Percentiles rank a stretch among this genome's conserved stretches.
phyloP scores from a whole-genome alignment of 2,329 filamentous ascomycete species.

The Karstenula rhodostoma region DNA sequence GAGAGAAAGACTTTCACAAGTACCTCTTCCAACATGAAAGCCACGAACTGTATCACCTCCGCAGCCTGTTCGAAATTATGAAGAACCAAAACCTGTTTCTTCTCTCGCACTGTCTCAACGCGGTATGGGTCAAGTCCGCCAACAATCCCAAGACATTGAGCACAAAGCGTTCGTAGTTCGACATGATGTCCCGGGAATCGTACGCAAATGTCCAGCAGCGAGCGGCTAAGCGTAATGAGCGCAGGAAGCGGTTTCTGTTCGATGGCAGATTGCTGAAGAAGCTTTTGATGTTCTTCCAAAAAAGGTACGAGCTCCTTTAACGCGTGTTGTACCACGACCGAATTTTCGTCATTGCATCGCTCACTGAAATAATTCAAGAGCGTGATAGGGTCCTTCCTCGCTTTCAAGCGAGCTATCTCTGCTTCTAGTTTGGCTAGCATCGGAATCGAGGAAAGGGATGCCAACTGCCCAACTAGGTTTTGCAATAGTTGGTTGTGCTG shows the following conservation, averaged over 20 bases:
- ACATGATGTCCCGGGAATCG: slow-evolving; percentile 75
- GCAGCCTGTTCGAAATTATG: slow-evolving; percentile 82
- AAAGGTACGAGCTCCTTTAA: slow-evolving; percentile 79
- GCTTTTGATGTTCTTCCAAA: slow-evolving; percentile 75
- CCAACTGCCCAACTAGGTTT: slow-evolving; percentile 76
- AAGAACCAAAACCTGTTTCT: slow-evolving; percentile 83
- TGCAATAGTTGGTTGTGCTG: slow-evolving; percentile 68
- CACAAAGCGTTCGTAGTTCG: slow-evolving; percentile 76
- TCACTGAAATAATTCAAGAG: slow-evolving; percentile 75
- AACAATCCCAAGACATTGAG: slow-evolving; percentile 84
- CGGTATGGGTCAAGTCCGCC: slow-evolving; percentile 92
- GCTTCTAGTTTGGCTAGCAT: slow-evolving; percentile 73
- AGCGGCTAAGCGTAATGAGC: slow-evolving; percentile 74
- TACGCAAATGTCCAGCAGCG: slow-evolving; percentile 84
- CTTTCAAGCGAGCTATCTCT: slow-evolving; percentile 71
- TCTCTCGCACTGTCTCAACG: slow-evolving; percentile 79
- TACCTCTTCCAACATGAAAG: slow-evolving; percentile 85
- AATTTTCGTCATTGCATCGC: slow-evolving; percentile 82
- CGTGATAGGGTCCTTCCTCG: slow-evolving; percentile 70
- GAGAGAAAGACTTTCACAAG: slow-evolving; percentile 92
- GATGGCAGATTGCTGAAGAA: slow-evolving; percentile 79
- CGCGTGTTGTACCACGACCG: slow-evolving; percentile 83
- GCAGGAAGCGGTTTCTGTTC: slow-evolving; percentile 84
- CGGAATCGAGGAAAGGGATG: slow-evolving; percentile 76
- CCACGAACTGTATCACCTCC: slow-evolving; percentile 85